A percentile compares a stretch with the other conserved stretches of the same genome.
Evolutionary conservation across 768 basidiomycete species (phyloP).

Genomic region (Suillus spraguei): DNA sequence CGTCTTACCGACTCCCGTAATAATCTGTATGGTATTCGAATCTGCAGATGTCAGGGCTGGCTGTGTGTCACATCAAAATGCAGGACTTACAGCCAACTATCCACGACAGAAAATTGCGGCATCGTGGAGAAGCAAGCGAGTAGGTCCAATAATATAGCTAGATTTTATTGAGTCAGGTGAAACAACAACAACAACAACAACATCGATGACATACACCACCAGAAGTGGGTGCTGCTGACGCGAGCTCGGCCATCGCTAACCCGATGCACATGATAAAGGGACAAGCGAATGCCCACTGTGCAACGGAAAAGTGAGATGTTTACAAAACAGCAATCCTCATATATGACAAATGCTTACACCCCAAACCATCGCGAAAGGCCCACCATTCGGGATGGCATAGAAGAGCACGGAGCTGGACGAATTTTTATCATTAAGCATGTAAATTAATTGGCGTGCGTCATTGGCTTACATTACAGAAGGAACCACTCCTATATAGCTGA

Average conservation of each 20-base stretch:
- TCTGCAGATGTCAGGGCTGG: background rate
- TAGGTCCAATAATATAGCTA: slow-evolving; percentile 1
- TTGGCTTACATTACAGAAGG: background rate
- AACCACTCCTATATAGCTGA: background rate
- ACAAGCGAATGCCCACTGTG: background rate
- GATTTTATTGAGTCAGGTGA: background rate
- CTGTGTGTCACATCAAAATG: background rate
- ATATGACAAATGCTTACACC: background rate
- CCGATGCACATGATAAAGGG: background rate
- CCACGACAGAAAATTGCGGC: background rate
- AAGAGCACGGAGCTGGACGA: background rate
- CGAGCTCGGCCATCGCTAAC: background rate
- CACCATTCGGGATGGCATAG: background rate
- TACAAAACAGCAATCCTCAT: background rate
- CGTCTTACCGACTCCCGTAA: background rate
- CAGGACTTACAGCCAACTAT: background rate
- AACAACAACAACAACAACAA: background rate
- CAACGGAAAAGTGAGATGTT: background rate
- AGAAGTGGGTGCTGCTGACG: background rate
- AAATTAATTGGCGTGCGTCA: background rate
- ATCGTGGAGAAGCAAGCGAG: background rate
- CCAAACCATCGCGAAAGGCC: background rate
- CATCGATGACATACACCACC: background rate
- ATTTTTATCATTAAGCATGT: background rate
- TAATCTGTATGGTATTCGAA: background rate